Evolutionary conservation across 2,329 filamentous ascomycete species (phyloP), one percentile per base, ranked within the genome.

Genomic region (Cladosporium sp.): DNA sequence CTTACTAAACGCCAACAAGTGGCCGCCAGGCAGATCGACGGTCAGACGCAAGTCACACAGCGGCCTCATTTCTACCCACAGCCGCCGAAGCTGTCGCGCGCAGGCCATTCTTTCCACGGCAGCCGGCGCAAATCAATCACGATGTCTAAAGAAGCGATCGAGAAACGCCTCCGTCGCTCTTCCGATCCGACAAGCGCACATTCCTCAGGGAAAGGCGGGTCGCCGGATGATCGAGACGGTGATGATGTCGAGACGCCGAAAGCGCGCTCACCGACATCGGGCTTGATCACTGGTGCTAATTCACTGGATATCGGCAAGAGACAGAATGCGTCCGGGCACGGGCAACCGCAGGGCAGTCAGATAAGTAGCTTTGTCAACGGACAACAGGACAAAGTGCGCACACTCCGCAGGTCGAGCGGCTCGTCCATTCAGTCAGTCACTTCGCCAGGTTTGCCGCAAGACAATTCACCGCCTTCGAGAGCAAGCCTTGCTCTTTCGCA

Each of bases 401-500:
- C 50, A 10, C 51, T 67, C 16, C 60, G 63, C 13, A 62, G 61
- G 11, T 63, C 60, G 9, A 63, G 63, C 28, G 63, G 60, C 8
- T 60, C 68, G n/a, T 63, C 69, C 1, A 35, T 46, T 3, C 43
- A 42, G 16, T 37, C 50, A n/a, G 43, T 37, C n/a, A 34, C 42
- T 38, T 46, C 50, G 13, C 22, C 68, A 34, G 61, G 60, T 3
- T 22, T 59, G 11, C 58, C 58, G 45, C 63, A 67, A 38, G 72
- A 75, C 49, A 70, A 72, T 42, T 61, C 61, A 4, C 64, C 66
- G 10, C 61, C 58, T 38, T 68, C 75, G 51, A 80, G 77, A 58
- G 89, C 89, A 8, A 79, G 77, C 43, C 75, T 79, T 6, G 86
- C 87, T 2, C 70, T 95, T 16, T 81, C 87, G 35, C 81, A 89